Conservation (phyloP, 257 asterid genomes). For the Thymus quinquecostatus region DNA sequence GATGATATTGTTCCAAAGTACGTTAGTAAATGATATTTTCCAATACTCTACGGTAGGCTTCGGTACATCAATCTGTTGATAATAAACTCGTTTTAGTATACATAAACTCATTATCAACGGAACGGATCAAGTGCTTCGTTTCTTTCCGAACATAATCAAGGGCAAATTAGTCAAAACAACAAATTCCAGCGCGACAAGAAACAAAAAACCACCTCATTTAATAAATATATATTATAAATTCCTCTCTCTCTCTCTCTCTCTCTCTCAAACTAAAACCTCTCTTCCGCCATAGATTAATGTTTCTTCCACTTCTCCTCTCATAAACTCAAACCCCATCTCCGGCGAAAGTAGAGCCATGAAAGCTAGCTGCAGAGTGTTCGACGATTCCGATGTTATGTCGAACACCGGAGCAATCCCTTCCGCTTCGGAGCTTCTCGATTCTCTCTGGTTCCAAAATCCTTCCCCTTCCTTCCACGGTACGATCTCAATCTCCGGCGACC, state of each 20-base stretch:
- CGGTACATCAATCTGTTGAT: too few relatives aligned
- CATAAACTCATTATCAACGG: too few relatives aligned
- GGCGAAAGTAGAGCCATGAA: constrained; percentile 46
- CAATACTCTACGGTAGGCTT: too few relatives aligned
- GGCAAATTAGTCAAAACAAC: constrained; percentile 38
- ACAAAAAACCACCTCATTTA: not conserved
- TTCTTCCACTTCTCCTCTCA: constrained; percentile 4
- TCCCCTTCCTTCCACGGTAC: constrained; percentile 70
- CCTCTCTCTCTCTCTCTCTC: constrained; percentile 40
- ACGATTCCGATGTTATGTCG: constrained; percentile 39
- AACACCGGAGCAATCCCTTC: constrained; percentile 39
- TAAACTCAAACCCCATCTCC: not conserved
- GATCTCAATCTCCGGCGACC: too few relatives aligned
- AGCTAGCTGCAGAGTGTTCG: constrained; percentile 36
- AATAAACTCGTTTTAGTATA: too few relatives aligned
- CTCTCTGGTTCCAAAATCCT: constrained; percentile 67
- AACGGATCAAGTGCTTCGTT: too few relatives aligned
- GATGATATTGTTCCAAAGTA: too few relatives aligned
- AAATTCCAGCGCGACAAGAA: constrained; percentile 37
- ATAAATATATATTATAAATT: too few relatives aligned
- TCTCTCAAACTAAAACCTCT: not conserved
- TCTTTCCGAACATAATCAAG: constrained; percentile 17
- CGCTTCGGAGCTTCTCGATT: constrained; percentile 56
- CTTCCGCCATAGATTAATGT: not conserved
- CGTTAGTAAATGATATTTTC: too few relatives aligned